Evolutionary conservation across 129 eudicot genomes (phyloP).

Genomic region (Arctium lappa): DNA sequence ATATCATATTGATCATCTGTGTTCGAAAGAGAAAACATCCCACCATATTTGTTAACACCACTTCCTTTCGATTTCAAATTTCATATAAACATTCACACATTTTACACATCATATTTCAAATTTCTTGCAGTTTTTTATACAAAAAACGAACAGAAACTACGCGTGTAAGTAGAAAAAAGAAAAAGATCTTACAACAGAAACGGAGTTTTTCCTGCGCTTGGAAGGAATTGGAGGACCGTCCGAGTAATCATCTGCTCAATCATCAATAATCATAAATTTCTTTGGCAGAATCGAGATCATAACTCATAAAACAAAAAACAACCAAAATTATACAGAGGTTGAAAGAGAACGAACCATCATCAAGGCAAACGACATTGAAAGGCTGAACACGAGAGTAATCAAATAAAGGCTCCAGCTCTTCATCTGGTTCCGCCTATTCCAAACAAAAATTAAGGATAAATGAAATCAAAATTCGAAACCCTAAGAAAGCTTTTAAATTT

Average conservation of each 20-base stretch:
- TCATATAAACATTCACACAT: not conserved
- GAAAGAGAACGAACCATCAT: constrained; percentile 36
- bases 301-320: not conserved
- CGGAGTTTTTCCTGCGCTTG: constrained; percentile 40
- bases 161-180: not conserved
- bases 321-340: not conserved
- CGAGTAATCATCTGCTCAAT: constrained; percentile 41
- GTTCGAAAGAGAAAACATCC: not conserved
- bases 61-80: not conserved
- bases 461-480: constrained; percentile 26
- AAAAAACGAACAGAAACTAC: not conserved
- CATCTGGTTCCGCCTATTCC: constrained; percentile 49
- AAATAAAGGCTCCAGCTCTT: constrained; percentile 86
- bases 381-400: constrained; percentile 95
- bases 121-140: not conserved
- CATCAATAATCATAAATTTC: not conserved
- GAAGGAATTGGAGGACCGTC: constrained; percentile 37
- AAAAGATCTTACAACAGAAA: constrained; percentile 35
- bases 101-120: not conserved
- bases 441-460: not conserved
- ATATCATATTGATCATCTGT: not conserved
- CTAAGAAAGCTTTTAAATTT: not conserved
- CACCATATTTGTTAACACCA: not conserved
- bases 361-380: constrained; percentile 30
- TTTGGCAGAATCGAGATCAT: not conserved